Percentiles rank a stretch among this genome's conserved stretches.
Conservation (phyloP, 306 rosid species). For the Dryas octopetala region DNA sequence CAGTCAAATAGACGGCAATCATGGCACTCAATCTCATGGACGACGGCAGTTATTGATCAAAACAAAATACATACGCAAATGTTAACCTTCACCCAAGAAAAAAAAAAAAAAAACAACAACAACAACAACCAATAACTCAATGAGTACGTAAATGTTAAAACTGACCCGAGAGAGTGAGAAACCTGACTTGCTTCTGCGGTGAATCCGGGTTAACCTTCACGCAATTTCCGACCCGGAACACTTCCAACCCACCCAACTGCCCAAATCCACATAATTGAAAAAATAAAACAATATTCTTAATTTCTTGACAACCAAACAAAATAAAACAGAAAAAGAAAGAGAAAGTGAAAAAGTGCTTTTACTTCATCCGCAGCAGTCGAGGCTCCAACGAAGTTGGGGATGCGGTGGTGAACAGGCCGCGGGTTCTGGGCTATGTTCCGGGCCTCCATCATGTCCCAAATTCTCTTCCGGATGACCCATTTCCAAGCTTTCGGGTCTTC, state of each 20-base stretch:
- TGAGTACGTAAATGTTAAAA: not conserved
- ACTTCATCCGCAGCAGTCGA: conserved; percentile 71
- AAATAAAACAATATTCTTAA: not conserved
- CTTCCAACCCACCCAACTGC: conserved; percentile 69
- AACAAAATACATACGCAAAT: too few species aligned
- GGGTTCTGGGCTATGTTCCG: conserved; percentile 65
- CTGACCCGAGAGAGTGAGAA: conserved; percentile 86
- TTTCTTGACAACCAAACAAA: not conserved
- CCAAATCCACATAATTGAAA: conserved; percentile 23
- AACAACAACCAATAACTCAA: too few species aligned
- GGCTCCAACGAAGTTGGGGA: conserved; percentile 87
- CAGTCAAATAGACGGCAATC: too few species aligned
- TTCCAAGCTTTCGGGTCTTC: conserved; percentile 85
- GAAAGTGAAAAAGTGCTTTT: not conserved
- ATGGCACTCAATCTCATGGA: too few species aligned
- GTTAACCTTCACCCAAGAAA: too few species aligned
- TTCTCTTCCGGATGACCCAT: conserved; percentile 79
- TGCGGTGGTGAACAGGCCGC: conserved; percentile 88
- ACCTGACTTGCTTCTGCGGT: conserved; percentile 94
- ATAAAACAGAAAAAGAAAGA: not conserved
- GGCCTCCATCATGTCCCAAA: conserved; percentile 84
- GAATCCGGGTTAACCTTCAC: conserved; percentile 98
- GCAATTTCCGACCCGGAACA: conserved; percentile 54
- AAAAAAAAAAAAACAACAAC: too few species aligned
- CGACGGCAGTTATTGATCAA: too few species aligned